Conservation (phyloP, 2,329 filamentous ascomycete genomes). For the Fusarium redolens region DNA sequence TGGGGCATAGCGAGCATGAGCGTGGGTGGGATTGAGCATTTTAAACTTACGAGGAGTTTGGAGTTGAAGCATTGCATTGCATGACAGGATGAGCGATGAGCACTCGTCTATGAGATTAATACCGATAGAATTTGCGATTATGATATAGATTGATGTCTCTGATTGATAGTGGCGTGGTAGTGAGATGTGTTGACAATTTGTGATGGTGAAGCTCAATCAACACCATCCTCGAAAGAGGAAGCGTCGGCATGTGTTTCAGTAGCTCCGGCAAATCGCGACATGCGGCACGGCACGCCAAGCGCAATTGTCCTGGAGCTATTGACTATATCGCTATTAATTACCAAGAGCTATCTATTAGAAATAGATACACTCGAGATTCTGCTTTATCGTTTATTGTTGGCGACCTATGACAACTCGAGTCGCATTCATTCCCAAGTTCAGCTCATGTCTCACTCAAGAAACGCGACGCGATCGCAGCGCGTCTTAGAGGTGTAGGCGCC, state of each 20-base stretch:
- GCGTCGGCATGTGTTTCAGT: neutral
- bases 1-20: slow-evolving; percentile 22
- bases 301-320: too few species aligned
- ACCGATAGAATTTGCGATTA: neutral
- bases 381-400: fast-evolving
- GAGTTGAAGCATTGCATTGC: neutral
- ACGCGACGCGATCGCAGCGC: neutral
- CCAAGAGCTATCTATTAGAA: fast-evolving
- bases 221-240: neutral
- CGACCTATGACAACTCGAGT: fast-evolving
- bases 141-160: neutral
- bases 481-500: fast-evolving
- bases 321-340: neutral
- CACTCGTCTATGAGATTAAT: neutral
- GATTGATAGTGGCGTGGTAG: neutral
- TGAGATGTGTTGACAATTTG: too few species aligned
- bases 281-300: neutral
- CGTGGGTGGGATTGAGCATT: neutral
- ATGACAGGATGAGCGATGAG: neutral
- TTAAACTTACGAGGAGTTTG: neutral
- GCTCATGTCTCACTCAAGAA: neutral
- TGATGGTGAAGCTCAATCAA: neutral
- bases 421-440: neutral
- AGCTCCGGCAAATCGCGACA: neutral
- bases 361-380: fast-evolving